Evolutionary conservation across 768 basidiomycete species (phyloP).

Genomic region (Podaxis mareebaensis): DNA sequence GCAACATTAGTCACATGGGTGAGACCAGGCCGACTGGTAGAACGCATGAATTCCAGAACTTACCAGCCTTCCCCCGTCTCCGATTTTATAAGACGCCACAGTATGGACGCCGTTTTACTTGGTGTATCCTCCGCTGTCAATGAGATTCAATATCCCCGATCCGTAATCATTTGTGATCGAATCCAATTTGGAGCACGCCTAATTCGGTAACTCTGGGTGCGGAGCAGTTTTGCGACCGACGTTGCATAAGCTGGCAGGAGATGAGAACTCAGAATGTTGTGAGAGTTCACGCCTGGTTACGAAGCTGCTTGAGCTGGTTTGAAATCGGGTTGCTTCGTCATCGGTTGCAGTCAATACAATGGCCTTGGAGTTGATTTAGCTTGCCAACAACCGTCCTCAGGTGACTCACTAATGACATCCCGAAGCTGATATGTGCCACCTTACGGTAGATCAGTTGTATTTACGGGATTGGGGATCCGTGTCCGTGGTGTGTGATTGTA

Average conservation of each 20-base stretch:
- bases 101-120: background rate
- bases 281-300: background rate
- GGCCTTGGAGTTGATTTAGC: background rate
- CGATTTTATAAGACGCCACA: background rate
- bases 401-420: background rate
- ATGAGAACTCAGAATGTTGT: background rate
- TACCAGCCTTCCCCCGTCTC: background rate
- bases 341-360: background rate
- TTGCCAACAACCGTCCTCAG: background rate
- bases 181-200: background rate
- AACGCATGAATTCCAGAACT: background rate
- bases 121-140: background rate
- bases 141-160: background rate
- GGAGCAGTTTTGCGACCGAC: constrained; percentile 12
- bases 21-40: background rate
- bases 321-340: background rate
- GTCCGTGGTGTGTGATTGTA: background rate
- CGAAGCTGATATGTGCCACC: no score
- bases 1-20: background rate
- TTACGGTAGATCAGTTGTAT: background rate
- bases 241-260: background rate
- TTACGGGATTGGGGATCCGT: background rate
- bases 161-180: background rate
- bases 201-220: constrained; percentile 1
- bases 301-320: constrained; percentile 4